Evolutionary conservation across 2,329 filamentous ascomycete species (phyloP), one percentile per base, ranked within the genome.

Genomic region (Podosphaera fusca): DNA sequence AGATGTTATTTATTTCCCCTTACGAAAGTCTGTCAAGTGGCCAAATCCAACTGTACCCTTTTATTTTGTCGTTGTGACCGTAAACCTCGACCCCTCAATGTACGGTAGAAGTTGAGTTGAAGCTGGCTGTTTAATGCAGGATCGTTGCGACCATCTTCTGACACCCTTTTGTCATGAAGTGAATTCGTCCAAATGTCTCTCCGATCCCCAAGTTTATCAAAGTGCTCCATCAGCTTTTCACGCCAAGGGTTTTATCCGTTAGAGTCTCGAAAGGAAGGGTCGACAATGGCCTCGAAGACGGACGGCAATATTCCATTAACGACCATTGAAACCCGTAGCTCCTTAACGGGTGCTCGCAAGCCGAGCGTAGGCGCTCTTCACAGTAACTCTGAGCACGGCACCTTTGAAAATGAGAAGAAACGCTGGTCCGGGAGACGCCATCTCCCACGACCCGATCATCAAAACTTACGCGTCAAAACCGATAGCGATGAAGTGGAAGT

Each of bases 271-370:
- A 50, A 31, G 9, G 10, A 10, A 50, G 21, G 40, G 30, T 55
- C 58, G 51, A 60, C 59, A 31, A 64, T 62, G 59, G 56, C 55
- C 30, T 63, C 61, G 56, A 59, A 63, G 8, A 58, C 59, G 51
- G 61, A 64, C 12, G 57, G 59, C 35, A 75, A 72, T 55, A 81
- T 81, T 52, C 77, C 77, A 29, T 73, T 82, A 58, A 72, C 73
- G 12, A 69, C 71, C 51, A 74, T 84, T 61, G 73, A 71, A 65
- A 81, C 76, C 67, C 74, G 73, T 62, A 72, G 71, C 60, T 78
- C 74, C 59, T 78, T 74, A 5, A 75, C 73, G 2, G 78, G 80
- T 49, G 73, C 74, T 56, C 70, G 76, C 59, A 76, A 73, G 66
- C 66, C 69, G 31, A 70, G 68, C 42, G 71, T 73, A 62, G 69